Evolutionary conservation across 2,329 filamentous ascomycete genomes (phyloP), one percentile per base, ranked within the genome.

Genomic region (Alternaria sp.): DNA sequence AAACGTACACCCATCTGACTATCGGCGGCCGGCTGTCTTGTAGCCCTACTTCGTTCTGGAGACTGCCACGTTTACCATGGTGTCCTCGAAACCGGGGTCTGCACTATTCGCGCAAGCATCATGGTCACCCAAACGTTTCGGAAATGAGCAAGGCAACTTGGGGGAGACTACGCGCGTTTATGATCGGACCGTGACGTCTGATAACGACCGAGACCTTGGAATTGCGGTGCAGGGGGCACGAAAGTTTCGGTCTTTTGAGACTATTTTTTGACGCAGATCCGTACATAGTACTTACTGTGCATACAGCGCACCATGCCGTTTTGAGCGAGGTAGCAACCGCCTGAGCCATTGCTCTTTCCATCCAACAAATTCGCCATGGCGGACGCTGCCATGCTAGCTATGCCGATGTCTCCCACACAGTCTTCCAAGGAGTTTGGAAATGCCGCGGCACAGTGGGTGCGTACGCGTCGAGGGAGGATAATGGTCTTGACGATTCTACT

Each of bases 391-490:
- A 65, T 73, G 62, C 63, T 68, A 54, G 24, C 50, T 5, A 69
- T 69, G 63, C 66, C 66, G 24, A 68, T 71, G 65, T 71, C 70
- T 42, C 69, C 70, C 33, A 59, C 63, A 46, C 66, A 66, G 21
- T 66, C 68, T 48, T 63, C 70, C 33, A 56, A 57, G 23, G 60
- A 67, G 24, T 42, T 74, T 37, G 66, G 68, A 23, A 63, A 62
- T 59, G 75, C 75, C 14, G 71, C 67, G 13, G 50, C 74, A 11
- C 67, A 69, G 48, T 76, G 72, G 72, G 64, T 61, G 9, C 68
- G 67, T 39, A 66, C 71, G 24, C 53, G 73, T 48, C 69, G 74
- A 59, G 75, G 74, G 33, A 68, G 73, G 52, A 66, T 62, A 31
- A 34, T 72, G 36, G 54, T 71, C 8, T 28, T 73, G 42, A 61